Base-by-base conservation (phyloP, 2,329 filamentous ascomycete genomes). In the Aspergillus fumigatus region DNA sequence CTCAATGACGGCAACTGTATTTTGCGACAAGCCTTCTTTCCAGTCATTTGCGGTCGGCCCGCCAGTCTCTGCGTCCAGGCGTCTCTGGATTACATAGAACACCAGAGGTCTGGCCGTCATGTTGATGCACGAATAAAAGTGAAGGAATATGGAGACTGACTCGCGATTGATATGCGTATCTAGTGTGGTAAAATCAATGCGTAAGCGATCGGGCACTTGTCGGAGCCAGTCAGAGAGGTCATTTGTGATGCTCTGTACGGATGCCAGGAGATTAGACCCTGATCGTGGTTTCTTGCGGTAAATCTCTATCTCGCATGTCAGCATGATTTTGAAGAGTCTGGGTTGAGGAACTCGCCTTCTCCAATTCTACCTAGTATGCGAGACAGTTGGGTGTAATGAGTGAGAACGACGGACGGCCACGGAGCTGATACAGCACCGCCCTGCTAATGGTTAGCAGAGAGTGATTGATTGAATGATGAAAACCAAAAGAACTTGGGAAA, bases 71-170 rank as follows among this genome's bases (percentile, higher is more conserved):
- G 69, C 65, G 50, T 75, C 70, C 0, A 83, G 69, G 3, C 80
- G 75, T 47, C 75, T 74, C 63, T 82, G 78, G 7, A 82, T 79
- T 2, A 84, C 76, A 59, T 82, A 77, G 57, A 83, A 82, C 0
- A 84, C 72, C 25, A 84, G 67, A 1, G 82, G 82, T 4, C 82
- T 71, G 0, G 77, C 79, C 0, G 81, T 82, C 80, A 84, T 83
- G 61, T 83, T 82, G 62, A 84, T 77, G 63, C 82, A 84, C 47
- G 82, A 81, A 58, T 82, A 82, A 60, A 83, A 83, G 60, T 84
- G 81, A 23, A 82, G 67, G 53, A 81, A 78, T 3, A 79, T 80
- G 1, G 79, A 81, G 4, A 83, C 78, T 9, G 74, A 77, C 65
- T 82, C 80, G 11, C 80, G 78, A 43, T 75, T 77, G 48, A 79